Base-by-base conservation (phyloP, 352 stramenopile genomes). In the Phytopythium ostracodes region DNA sequence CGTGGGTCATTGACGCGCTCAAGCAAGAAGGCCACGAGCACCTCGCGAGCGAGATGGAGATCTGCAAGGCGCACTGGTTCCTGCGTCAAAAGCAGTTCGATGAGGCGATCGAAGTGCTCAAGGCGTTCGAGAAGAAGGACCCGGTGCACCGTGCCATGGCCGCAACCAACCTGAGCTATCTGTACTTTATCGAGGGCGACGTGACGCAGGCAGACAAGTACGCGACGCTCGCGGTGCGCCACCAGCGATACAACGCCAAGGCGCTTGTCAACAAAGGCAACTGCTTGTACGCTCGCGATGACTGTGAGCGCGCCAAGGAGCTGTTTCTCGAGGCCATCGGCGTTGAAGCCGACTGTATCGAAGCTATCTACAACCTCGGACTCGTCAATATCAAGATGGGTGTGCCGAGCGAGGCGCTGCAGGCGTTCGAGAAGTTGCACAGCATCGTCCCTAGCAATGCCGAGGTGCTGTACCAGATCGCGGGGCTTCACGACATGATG, bases 211-310 rank as follows among this genome's bases (percentile, higher is more conserved):
- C 96, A 4, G 91, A 98, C 64, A 94, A 96, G 65, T 98, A 98
- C 76, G 82, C 82, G 25, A 88, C 82, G 7, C 68, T 98, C 61
- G 96, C 96, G 12, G 91, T 99, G 46, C 77, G 84, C n/a, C 84
- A 96, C 59, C 88, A 98, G 57, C 79, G 95, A 22, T 99, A 98
- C 78, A 99, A 98, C 69, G 92, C 95, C 44, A 98, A 98, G 61
- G 96, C 96, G 33, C 81, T 99, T 12, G 96, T 99, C 18, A 99
- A 99, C 79, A 98, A 98, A 66, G 96, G 91, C 43, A 99, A 99
- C 71, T 98, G 96, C 63, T 73, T 98, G 20, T 98, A 97, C 70
- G 78, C 97, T 11, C 88, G 94, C 64, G 91, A 95, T 55, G 92
- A 99, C 60, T 97, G 92, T 62, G 85, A 92, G 61, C 79, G 86